phyloP scores from a whole-genome alignment of 805 yeast species.

The Yamadazyma kitorensis region DNA sequence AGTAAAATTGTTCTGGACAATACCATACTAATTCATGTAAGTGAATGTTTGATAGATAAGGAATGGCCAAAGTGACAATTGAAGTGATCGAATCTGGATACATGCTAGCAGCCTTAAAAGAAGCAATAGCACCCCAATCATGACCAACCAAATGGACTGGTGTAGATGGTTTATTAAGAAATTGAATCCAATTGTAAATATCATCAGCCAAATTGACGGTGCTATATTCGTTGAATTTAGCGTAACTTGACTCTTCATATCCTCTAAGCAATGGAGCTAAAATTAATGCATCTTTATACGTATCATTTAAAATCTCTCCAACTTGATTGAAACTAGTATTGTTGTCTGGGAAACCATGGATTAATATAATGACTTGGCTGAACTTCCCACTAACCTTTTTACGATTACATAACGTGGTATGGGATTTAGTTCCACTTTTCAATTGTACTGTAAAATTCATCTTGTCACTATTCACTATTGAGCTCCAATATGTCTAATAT shows the following conservation, averaged over 20 bases:
- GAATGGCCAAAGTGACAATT: constrained; percentile 37
- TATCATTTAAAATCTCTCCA: constrained; percentile 14
- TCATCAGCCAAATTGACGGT: constrained; percentile 32
- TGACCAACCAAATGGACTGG: constrained; percentile 41
- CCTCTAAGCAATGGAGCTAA: constrained; percentile 38
- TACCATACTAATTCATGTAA: constrained; percentile 26
- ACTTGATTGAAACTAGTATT: constrained; percentile 25
- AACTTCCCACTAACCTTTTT: constrained; percentile 1
- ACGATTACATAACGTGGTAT: constrained; percentile 10
- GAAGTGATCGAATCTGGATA: constrained; percentile 34
- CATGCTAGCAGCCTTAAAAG: constrained; percentile 31
- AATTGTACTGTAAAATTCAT: constrained; percentile 8
- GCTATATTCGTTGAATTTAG: constrained; percentile 21
- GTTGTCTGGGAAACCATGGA: constrained; percentile 42
- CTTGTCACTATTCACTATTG: no score
- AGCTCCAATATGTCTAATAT: neutral
- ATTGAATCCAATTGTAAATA: constrained; percentile 29
- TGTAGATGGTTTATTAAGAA: constrained; percentile 14
- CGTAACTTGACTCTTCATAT: constrained; percentile 31
- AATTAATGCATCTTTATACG: constrained; percentile 16
- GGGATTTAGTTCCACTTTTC: constrained; percentile 10
- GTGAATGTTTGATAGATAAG: constrained; percentile 27
- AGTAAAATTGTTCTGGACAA: constrained; percentile 33
- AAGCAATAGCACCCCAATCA: constrained; percentile 43
- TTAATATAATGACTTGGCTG: constrained; percentile 21